phyloP scores from a whole-genome alignment of 2,329 filamentous ascomycete species.

The Neoascochyta sp. region DNA sequence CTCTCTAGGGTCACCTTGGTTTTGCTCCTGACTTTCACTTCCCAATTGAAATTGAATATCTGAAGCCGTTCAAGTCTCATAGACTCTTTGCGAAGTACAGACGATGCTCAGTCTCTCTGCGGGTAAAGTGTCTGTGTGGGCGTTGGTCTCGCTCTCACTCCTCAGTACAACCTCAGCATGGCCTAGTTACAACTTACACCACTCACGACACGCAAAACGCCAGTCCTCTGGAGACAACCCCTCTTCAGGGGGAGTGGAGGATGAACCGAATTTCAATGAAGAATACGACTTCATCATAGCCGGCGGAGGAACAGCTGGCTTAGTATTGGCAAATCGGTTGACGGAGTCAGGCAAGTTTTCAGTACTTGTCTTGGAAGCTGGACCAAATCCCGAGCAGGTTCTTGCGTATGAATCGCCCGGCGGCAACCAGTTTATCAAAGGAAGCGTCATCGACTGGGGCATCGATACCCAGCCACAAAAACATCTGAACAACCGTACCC shows the following conservation, averaged over 20 bases:
- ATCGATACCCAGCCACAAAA: slow-evolving; percentile 24
- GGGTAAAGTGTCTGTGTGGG: slow-evolving; percentile 4
- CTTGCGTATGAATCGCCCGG: slow-evolving; percentile 25
- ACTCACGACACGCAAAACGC: slow-evolving; percentile 12
- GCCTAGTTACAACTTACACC: slow-evolving; percentile 14
- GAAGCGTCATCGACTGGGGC: slow-evolving; percentile 30
- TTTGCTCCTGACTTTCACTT: neutral
- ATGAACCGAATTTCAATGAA: slow-evolving; percentile 11
- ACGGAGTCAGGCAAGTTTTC: slow-evolving; percentile 19
- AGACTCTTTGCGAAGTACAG: no score
- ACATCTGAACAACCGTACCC: slow-evolving; percentile 17
- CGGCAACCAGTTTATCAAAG: slow-evolving; percentile 26
- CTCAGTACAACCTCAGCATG: slow-evolving; percentile 7
- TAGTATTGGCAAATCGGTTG: slow-evolving; percentile 24
- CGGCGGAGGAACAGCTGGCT: slow-evolving; percentile 23
- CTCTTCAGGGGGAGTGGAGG: slow-evolving; percentile 4
- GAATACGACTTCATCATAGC: slow-evolving; percentile 20
- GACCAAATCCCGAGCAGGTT: slow-evolving; percentile 30
- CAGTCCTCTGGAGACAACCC: slow-evolving; percentile 10
- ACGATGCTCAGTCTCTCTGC: slow-evolving; percentile 7
- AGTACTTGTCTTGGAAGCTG: slow-evolving; percentile 36
- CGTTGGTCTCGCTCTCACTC: slow-evolving; percentile 7
- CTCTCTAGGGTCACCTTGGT: neutral
- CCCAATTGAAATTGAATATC: neutral
- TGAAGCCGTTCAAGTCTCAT: neutral